These are phyloP conservation scores for Parsonsia alboflavescens DNA, from an alignment of 257 asterid genomes.

Conservation along the genomic window DNA sequence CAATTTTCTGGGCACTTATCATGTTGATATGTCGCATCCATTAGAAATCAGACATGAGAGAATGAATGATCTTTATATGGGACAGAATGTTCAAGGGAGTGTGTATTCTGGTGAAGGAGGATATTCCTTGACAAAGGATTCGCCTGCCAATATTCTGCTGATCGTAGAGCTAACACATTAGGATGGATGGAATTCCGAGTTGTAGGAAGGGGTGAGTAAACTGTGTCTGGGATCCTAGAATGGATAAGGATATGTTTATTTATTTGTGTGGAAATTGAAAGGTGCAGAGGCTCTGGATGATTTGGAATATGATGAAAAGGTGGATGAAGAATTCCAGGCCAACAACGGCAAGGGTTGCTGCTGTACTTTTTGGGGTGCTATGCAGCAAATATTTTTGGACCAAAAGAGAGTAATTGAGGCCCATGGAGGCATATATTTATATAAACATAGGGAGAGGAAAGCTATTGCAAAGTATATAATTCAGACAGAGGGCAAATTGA, in stretches of 20 bases:
- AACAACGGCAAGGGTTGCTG: too few relatives aligned
- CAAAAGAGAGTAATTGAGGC: neutral
- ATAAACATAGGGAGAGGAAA: conserved; percentile 7
- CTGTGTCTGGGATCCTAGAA: conserved; percentile 74
- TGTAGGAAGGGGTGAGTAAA: conserved; percentile 52
- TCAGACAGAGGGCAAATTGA: neutral
- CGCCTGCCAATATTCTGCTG: conserved; percentile 30
- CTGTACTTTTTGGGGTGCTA: neutral
- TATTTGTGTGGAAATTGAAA: neutral
- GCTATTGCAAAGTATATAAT: conserved; percentile 2
- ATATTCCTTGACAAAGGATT: conserved; percentile 42
- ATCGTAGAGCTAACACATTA: conserved; percentile 41
- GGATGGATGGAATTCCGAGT: conserved; percentile 54
- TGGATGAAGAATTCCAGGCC: neutral
- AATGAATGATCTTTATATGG: conserved; percentile 45
- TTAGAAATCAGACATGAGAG: conserved; percentile 58
- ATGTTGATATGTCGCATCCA: conserved; percentile 45
- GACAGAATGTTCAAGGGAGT: conserved; percentile 44
- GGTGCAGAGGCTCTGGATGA: neutral
- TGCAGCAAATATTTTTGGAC: conserved; percentile 1
- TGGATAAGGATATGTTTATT: conserved; percentile 22
- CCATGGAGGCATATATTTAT: conserved; percentile 6
- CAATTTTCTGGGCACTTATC: conserved; percentile 53
- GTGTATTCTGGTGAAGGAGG: conserved; percentile 43
- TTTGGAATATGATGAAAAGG: too few relatives aligned